Base-by-base conservation (phyloP, 1,284 basidiomycete species). In the Sporisorium scitamineum region DNA sequence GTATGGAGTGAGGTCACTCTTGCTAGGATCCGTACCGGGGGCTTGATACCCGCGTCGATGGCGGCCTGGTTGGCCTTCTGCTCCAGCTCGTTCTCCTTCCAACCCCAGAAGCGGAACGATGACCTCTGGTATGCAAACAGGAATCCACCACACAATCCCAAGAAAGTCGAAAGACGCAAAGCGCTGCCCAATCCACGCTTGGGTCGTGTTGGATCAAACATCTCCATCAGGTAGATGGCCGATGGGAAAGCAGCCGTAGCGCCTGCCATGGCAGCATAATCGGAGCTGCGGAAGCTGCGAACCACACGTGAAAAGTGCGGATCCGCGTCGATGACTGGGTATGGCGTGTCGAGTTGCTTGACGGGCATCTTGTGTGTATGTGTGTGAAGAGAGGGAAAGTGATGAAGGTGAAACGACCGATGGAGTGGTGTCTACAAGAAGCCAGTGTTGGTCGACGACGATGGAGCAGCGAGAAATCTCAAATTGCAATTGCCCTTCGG, bases 61-160 rank as follows among this genome's bases (percentile, higher is more conserved):
- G 80, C 76, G 14, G 70, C 62, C 61, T 78, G 56, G 34, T 81
- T 70, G 2, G 62, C 58, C 32, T 62, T 31, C 48, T 76, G 70
- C 57, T 85, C 84, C 22, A 79, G 22, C 55, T 80, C 90, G 88
- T 99, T 99, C 88, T 98, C 96, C 24, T 89, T 88, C 92, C 94
- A 95, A 55, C 96, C 96, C 94, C 94, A 95, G 89, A 99, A 96
- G 48, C 96, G 94, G 87, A 92, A 95, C 94, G 81, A 61, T 39
- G 80, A 76, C 61, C 91, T 89, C 87, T 97, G 94, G 88, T 98
- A 98, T 20, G 96, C 94, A 62, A 96, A 87, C 80, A 98, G 86
- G 89, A 98, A 99, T 9, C 96, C 96, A 41, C 93, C 95, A 57
- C 90, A 81, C 80, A 89, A 93, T 88, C 85, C 96, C 80, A 86